Conservation (phyloP, 768 basidiomycete species). For the Sporobolomyces pararoseus region DNA sequence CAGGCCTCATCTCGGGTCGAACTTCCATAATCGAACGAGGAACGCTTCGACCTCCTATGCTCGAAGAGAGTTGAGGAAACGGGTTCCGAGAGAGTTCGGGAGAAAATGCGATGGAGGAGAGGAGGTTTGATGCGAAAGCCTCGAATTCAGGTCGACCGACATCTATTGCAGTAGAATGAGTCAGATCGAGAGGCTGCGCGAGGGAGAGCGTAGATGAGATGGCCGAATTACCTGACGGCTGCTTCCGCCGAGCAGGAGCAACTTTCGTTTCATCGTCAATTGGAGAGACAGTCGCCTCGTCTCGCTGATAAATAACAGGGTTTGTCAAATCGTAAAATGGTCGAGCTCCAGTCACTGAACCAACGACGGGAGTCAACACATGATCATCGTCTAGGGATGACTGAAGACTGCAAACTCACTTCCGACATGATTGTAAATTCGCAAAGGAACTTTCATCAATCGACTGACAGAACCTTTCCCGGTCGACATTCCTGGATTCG, state of each 20-base stretch:
- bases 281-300: constrained; percentile 48
- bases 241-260: not conserved
- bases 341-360: constrained; percentile 56
- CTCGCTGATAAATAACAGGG: constrained; percentile 59
- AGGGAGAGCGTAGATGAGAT: too few relatives aligned
- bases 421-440: constrained; percentile 81
- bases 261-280: constrained; percentile 17
- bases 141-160: constrained; percentile 44
- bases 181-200: not conserved
- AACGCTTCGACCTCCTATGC: constrained; percentile 1
- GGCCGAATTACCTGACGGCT: not conserved
- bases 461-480: constrained; percentile 60
- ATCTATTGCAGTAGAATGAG: constrained; percentile 1
- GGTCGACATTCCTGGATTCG: constrained; percentile 44
- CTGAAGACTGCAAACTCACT: constrained; percentile 54
- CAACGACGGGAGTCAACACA: not conserved
- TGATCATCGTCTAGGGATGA: not conserved
- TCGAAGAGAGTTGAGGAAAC: constrained; percentile 19
- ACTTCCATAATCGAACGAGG: constrained; percentile 30
- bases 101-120: constrained; percentile 44
- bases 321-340: constrained; percentile 77
- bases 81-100: constrained; percentile 30
- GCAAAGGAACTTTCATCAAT: constrained; percentile 85
- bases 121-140: constrained; percentile 46
- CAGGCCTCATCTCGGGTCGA: constrained; percentile 27